Evolutionary conservation across 164 flowering plant genomes (phyloP), one percentile per base, ranked within the genome.

Genomic region (Santalum album): DNA sequence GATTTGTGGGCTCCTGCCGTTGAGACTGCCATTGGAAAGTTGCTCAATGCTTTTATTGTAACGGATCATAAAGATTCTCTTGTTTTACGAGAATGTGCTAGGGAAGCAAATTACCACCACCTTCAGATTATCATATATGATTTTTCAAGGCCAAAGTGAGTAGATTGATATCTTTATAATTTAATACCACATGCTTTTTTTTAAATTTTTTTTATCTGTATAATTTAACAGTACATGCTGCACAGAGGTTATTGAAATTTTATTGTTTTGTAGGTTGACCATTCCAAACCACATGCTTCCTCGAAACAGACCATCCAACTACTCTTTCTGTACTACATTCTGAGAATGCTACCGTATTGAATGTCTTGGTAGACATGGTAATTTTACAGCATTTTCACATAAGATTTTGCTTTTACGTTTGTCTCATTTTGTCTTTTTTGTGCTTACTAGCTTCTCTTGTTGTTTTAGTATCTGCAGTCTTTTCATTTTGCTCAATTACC

Each of bases 281-380:
- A 73, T 92, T 61, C 97, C 97, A 46, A 40, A 50, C 53, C 76
- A 83, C 77, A 78, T 81, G 90, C 88, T 89, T 75, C 99, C 97
- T 10, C 86, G n/a, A 75, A 39, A 89, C 94, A 47, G 45, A 64
- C 16, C 91, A 87, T 66, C 96, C 97, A 27, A 82, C 95, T 51
- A 67, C 72, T 38, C 75, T 87, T 39, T 85, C 95, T 54, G 80
- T 79, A 49, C 9, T 92, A 43, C 72, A 67, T 43, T 63, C 86
- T 17, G 96, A 89, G 25, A 81, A 73, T 72, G 69, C 78, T 51
- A 84, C 90, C 12, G 84, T 92, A 16, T 1, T 77, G 25, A 94
- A 94, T 72, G 97, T 87, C 45, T 72, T 94, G 75, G 83, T 94
- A 69, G 99, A 94, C 72, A 43, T 72, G 96, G 96, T 90, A 82